A percentile compares a stretch with the other conserved stretches of the same genome.
Evolutionary conservation across 2,329 filamentous ascomycete genomes (phyloP).

Genomic region (Reticulascus tulasneorum): DNA sequence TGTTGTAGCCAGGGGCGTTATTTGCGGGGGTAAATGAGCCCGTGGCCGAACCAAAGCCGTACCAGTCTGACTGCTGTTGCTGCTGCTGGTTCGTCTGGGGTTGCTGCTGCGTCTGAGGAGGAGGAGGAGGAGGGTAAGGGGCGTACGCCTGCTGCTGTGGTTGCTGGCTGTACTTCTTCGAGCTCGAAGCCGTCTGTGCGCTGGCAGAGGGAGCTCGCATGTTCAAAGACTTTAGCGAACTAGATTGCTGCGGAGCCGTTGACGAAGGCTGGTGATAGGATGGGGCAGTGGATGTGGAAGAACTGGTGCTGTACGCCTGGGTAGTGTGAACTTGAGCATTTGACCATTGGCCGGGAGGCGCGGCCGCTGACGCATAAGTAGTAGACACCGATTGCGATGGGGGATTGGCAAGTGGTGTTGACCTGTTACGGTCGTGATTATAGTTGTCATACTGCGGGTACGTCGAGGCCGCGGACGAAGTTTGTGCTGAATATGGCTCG

Average conservation of each 20-base stretch:
- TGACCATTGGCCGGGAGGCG: constrained; percentile 14
- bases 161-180: constrained; percentile 4
- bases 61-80: constrained; percentile 4
- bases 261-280: constrained; percentile 8
- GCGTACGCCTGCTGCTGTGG: constrained; percentile 2
- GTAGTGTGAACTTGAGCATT: not conserved
- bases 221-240: constrained; percentile 19
- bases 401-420: constrained; percentile 18
- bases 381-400: constrained; percentile 10
- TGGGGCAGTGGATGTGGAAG: not conserved
- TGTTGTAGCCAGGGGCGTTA: constrained; percentile 3
- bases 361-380: constrained; percentile 14
- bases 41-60: constrained; percentile 5
- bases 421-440: too few relatives aligned
- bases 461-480: constrained; percentile 9
- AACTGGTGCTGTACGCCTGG: constrained; percentile 1
- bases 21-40: constrained; percentile 4
- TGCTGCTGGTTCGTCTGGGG: constrained; percentile 7
- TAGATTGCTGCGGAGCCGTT: constrained; percentile 21
- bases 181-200: not conserved
- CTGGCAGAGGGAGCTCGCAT: constrained; percentile 11
- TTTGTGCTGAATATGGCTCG: constrained; percentile 13
- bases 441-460: constrained; percentile 23
- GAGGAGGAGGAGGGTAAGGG: constrained; percentile 1
- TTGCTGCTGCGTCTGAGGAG: constrained; percentile 6